A percentile compares a stretch with the other conserved stretches of the same genome.
Evolutionary conservation across 2,329 filamentous ascomycete genomes (phyloP).

Genomic region (Penicillium sp.): DNA sequence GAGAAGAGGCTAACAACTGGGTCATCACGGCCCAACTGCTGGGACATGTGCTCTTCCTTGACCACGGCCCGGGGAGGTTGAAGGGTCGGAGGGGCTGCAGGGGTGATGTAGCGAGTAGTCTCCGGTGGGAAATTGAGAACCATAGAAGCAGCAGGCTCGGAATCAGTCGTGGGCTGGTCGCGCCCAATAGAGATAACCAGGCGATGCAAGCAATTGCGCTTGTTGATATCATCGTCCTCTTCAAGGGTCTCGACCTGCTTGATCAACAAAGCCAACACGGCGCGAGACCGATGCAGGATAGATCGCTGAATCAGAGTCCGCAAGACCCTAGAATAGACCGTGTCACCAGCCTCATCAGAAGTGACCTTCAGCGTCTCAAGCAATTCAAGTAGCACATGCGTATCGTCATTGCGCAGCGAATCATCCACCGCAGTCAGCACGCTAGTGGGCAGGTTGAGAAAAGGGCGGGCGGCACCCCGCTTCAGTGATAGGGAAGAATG

Average conservation of each 20-base stretch:
- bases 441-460: conserved; percentile 68
- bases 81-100: conserved; percentile 68
- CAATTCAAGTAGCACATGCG: conserved; percentile 46
- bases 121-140: conserved; percentile 54
- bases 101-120: conserved; percentile 73
- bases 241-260: conserved; percentile 70
- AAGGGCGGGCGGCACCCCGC: conserved; percentile 72
- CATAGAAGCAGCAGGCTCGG: conserved; percentile 55
- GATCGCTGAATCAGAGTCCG: conserved; percentile 47
- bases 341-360: conserved; percentile 59
- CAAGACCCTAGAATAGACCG: conserved; percentile 64
- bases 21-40: conserved; percentile 68
- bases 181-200: conserved; percentile 90
- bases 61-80: conserved; percentile 63
- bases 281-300: conserved; percentile 71
- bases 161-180: conserved; percentile 59
- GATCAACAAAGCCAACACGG: conserved; percentile 72
- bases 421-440: conserved; percentile 45
- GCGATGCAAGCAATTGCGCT: conserved; percentile 88
- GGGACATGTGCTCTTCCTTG: conserved; percentile 63
- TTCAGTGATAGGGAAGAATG: conserved; percentile 71
- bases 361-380: conserved; percentile 60
- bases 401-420: conserved; percentile 43
- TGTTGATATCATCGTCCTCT: conserved; percentile 89
- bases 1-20: conserved; percentile 70